A percentile compares a stretch with the other conserved stretches of the same genome.
Conservation (phyloP, 495 filamentous ascomycete species). For the Aspergillus funiculosus region DNA sequence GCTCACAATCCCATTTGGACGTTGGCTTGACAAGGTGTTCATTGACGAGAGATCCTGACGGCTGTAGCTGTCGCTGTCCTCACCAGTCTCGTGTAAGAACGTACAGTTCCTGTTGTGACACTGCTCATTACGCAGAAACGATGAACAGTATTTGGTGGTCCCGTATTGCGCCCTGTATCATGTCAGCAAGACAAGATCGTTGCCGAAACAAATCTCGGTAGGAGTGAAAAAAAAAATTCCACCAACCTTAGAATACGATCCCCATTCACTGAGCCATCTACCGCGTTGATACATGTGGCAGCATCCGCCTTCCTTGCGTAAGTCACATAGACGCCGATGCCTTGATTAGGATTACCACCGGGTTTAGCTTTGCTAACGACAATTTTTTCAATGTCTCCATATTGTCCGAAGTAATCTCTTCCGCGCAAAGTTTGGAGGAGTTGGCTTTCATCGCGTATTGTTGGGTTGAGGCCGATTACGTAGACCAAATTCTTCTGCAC, state of each 20-base stretch:
- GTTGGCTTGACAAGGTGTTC: constrained; percentile 78
- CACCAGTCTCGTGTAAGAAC: constrained; percentile 94
- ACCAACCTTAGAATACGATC: constrained; percentile 67
- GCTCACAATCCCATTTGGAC: constrained; percentile 35
- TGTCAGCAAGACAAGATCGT: constrained; percentile 19
- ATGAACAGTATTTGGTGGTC: constrained; percentile 98
- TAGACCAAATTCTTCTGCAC: constrained; percentile 99
- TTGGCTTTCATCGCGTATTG: constrained; percentile 78
- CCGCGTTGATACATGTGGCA: constrained; percentile 77
- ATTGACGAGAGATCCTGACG: constrained; percentile 94
- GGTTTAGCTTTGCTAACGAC: constrained; percentile 93
- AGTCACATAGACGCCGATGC: constrained; percentile 95
- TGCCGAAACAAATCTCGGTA: no score
- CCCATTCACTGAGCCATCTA: constrained; percentile 87
- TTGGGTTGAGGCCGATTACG: constrained; percentile 88
- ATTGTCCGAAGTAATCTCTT: constrained; percentile 92
- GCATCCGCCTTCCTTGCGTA: constrained; percentile 87
- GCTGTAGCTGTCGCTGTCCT: constrained; percentile 94
- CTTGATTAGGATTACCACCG: constrained; percentile 63
- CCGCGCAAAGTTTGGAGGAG: constrained; percentile 82
- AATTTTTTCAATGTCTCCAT: constrained; percentile 97
- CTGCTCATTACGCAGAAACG: constrained; percentile 85
- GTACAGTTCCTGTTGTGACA: constrained; percentile 95
- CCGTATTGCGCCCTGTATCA: constrained; percentile 79
- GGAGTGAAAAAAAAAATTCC: constrained; percentile 6